These are phyloP conservation scores for Candida tammaniensis DNA, from an alignment of 805 yeast genomes.

Conservation along the genomic window DNA sequence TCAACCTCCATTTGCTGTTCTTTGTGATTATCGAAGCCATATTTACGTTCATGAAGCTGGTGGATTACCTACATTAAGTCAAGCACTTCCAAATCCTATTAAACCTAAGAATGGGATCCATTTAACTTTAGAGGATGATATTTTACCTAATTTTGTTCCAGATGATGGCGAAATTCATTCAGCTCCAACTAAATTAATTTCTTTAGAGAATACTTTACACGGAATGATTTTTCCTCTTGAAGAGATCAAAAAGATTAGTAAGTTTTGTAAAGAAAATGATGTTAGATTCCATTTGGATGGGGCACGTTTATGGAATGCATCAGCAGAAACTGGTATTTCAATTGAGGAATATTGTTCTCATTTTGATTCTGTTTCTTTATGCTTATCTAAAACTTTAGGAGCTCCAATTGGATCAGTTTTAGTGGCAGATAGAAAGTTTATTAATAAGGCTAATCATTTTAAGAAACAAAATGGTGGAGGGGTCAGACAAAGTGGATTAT, in stretches of 20 bases:
- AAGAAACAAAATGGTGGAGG: constrained; percentile 46
- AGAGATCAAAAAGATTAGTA: constrained; percentile 35
- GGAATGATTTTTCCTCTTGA: constrained; percentile 41
- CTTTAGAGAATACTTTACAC: constrained; percentile 43
- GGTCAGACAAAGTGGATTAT: constrained; percentile 40
- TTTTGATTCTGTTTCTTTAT: constrained; percentile 42
- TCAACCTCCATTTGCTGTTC: constrained; percentile 82
- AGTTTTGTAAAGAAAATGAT: constrained; percentile 31
- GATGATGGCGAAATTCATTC: constrained; percentile 45
- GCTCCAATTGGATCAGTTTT: constrained; percentile 45
- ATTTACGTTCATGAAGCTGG: constrained; percentile 85
- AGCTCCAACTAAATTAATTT: constrained; percentile 43
- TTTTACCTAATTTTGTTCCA: constrained; percentile 33
- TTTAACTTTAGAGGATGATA: constrained; percentile 63
- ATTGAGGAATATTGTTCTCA: constrained; percentile 37
- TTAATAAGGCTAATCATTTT: constrained; percentile 43
- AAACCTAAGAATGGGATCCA: constrained; percentile 72
- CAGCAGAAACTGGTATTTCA: constrained; percentile 36
- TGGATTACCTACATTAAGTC: constrained; percentile 84
- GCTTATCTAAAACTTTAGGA: constrained; percentile 41
- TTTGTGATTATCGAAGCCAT: constrained; percentile 86
- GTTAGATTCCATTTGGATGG: constrained; percentile 42
- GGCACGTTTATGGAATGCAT: constrained; percentile 45
- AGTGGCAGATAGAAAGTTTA: constrained; percentile 29
- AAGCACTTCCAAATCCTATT: constrained; percentile 88